Evolutionary conservation across 1,284 basidiomycete genomes (phyloP).

Genomic region (Schizopora paradoxa): DNA sequence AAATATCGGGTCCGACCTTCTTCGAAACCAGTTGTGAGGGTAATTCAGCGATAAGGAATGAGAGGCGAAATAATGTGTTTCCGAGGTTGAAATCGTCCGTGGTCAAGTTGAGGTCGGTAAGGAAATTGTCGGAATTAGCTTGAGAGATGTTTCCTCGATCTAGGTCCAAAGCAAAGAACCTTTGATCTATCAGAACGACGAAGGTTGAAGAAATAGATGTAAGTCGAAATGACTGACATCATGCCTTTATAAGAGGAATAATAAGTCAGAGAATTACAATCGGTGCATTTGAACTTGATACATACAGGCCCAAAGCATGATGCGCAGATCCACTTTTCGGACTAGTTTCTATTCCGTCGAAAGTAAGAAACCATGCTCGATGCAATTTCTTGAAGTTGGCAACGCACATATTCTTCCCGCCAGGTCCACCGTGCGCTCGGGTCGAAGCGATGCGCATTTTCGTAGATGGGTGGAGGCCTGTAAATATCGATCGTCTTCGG

Average conservation of each 20-base stretch:
- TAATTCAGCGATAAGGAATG: conserved; percentile 27
- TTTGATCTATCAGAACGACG: no score
- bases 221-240: conserved; percentile 3
- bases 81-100: conserved; percentile 39
- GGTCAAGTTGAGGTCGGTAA: conserved; percentile 44
- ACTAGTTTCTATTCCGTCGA: conserved; percentile 15
- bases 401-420: conserved; percentile 28
- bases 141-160: conserved; percentile 28
- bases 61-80: conserved; percentile 30
- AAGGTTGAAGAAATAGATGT: neutral
- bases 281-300: conserved; percentile 13
- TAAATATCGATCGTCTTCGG: conserved; percentile 21
- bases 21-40: conserved; percentile 34
- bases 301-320: conserved; percentile 27
- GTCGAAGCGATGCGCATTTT: conserved; percentile 30
- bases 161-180: conserved; percentile 27
- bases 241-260: conserved; percentile 4
- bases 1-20: conserved; percentile 30
- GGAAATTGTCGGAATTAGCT: conserved; percentile 55
- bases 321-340: conserved; percentile 29
- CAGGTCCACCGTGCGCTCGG: conserved; percentile 34
- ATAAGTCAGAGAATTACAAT: neutral
- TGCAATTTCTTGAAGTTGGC: neutral
- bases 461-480: conserved; percentile 22
- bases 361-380: conserved; percentile 1